Evolutionary conservation across 495 filamentous ascomycete species (phyloP).

Genomic region (Talaromyces ruber): DNA sequence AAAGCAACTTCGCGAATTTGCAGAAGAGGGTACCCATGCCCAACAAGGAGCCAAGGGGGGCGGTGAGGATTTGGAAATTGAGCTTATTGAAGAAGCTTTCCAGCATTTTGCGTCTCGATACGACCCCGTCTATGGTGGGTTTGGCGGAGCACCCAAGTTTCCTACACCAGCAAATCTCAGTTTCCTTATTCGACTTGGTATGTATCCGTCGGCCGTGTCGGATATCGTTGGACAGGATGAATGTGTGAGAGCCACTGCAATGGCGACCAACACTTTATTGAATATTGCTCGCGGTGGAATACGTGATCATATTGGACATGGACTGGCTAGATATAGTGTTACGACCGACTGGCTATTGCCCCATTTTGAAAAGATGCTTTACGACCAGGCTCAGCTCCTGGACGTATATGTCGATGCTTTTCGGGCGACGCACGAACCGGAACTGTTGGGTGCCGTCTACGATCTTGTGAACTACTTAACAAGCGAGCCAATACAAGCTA

Average conservation of each 20-base stretch:
- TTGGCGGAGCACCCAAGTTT: constrained; percentile 73
- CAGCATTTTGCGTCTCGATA: constrained; percentile 70
- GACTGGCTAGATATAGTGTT: constrained; percentile 85
- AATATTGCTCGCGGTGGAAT: constrained; percentile 82
- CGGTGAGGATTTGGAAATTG: constrained; percentile 68
- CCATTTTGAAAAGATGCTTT: constrained; percentile 98
- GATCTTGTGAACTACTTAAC: constrained; percentile 81
- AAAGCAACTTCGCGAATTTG: constrained; percentile 72
- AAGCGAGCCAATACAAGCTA: constrained; percentile 50
- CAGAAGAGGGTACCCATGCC: constrained; percentile 72
- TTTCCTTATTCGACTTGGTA: constrained; percentile 70
- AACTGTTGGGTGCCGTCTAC: constrained; percentile 72
- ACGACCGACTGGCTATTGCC: constrained; percentile 87
- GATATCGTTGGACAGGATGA: constrained; percentile 83
- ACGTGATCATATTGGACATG: constrained; percentile 85
- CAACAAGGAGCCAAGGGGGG: constrained; percentile 35
- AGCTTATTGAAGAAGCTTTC: constrained; percentile 85
- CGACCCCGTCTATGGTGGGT: constrained; percentile 72
- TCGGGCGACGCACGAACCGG: constrained; percentile 57
- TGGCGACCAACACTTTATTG: constrained; percentile 75
- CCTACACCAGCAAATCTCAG: constrained; percentile 78
- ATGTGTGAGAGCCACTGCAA: constrained; percentile 62
- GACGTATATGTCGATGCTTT: constrained; percentile 85
- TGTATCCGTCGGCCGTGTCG: constrained; percentile 61
- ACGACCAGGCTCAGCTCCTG: constrained; percentile 85